Conservation (phyloP, 176 grass and related monocot species). For the Urochloa ruziziensis region DNA sequence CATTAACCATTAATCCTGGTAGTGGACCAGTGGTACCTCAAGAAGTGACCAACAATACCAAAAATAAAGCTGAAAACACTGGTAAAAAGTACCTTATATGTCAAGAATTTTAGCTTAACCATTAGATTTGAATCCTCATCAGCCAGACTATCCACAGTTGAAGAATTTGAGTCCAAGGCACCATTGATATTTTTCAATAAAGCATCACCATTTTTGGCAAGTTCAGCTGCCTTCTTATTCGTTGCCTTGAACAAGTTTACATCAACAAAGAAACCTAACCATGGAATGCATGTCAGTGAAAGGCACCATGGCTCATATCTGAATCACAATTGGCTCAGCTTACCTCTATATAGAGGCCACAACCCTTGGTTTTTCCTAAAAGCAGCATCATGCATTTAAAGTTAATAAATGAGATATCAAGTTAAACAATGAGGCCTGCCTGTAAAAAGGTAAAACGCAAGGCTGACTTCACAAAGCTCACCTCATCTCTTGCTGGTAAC, state of each 20-base stretch:
- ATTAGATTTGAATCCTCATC: constrained; percentile 94
- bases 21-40: constrained; percentile 25
- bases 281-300: constrained; percentile 37
- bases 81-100: constrained; percentile 72
- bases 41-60: not conserved
- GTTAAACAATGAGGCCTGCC: not conserved
- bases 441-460: not conserved
- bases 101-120: constrained; percentile 98
- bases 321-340: constrained; percentile 23
- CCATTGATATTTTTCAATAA: constrained; percentile 67
- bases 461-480: constrained; percentile 34
- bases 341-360: constrained; percentile 98
- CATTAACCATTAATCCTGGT: not conserved
- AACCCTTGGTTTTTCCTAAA: constrained; percentile 84
- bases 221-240: constrained; percentile 70
- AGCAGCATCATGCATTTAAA: constrained; percentile 18
- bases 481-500: constrained; percentile 99
- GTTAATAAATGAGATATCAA: constrained; percentile 27
- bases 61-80: constrained; percentile 26
- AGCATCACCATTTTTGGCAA: constrained; percentile 60
- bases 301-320: not conserved
- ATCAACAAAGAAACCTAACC: constrained; percentile 94
- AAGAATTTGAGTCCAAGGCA: constrained; percentile 52
- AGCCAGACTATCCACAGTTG: constrained; percentile 55
- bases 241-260: constrained; percentile 84